Evolutionary conservation across 2,329 filamentous ascomycete genomes (phyloP).

Genomic region (Hyphodiscus sp.): DNA sequence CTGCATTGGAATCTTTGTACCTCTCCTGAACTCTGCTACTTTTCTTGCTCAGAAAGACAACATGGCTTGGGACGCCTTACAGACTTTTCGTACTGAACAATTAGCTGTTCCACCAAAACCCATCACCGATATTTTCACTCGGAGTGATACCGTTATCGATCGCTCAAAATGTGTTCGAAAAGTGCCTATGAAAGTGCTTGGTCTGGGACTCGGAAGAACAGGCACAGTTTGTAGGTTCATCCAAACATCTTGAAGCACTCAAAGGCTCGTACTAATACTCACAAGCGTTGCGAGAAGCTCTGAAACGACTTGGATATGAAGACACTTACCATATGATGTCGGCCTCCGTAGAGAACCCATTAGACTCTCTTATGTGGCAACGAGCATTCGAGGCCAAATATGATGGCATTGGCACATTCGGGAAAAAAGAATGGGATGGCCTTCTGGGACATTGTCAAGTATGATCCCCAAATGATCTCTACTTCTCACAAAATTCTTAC

Average conservation of each 20-base stretch:
- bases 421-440: conserved; percentile 62
- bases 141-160: conserved; percentile 62
- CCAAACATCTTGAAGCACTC: background rate
- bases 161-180: conserved; percentile 56
- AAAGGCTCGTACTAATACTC: background rate
- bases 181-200: conserved; percentile 67
- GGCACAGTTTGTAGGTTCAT: conserved; percentile 59
- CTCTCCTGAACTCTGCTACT: too few relatives aligned
- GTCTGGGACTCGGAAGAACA: conserved; percentile 62
- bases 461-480: too few relatives aligned
- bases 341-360: conserved; percentile 60
- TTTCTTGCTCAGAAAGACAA: too few relatives aligned
- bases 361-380: conserved; percentile 63
- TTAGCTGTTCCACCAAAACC: too few relatives aligned
- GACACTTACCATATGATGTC: conserved; percentile 72
- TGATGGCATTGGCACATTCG: conserved; percentile 53
- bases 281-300: conserved; percentile 55
- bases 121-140: conserved; percentile 55
- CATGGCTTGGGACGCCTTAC: too few relatives aligned
- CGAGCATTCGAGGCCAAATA: conserved; percentile 59
- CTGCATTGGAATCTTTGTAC: too few relatives aligned
- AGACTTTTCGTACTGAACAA: too few relatives aligned
- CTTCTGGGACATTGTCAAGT: conserved; percentile 55
- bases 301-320: conserved; percentile 59
- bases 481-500: too few relatives aligned